Base-by-base conservation (phyloP, 257 asterid species). In the Solanum sejunctum region DNA sequence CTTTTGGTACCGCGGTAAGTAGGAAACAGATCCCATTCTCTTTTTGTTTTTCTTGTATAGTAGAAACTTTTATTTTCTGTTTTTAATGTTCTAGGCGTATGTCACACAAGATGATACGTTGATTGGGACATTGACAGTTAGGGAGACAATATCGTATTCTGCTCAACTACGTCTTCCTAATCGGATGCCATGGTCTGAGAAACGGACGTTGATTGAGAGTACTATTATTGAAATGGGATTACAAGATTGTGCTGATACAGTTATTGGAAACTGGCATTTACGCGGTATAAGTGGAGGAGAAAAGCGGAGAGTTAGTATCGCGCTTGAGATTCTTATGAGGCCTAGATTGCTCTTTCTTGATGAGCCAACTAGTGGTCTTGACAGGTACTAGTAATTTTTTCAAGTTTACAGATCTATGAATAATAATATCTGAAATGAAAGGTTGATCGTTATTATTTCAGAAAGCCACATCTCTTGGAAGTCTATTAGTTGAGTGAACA, bases 291-390 rank as follows among this genome's bases (percentile, higher is more conserved):
- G 99, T 28, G 99, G 99, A 10, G 99, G 99, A 8, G 98, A 96
- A 86, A 94, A 88, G 84, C 91, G 98, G 75, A 91, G 99, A 89
- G 98, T 96, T 36, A 96, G 99, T 92, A 96, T 95, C 75, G 99
- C 98, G 0, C 72, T 96, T 66, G 99, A 96, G 87, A 93, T 96
- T 86, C 88, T 96, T 41, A 96, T 92, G 98, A 88, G 98, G 89
- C 99, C 99, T 0, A 90, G 98, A 88, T 88, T 95, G 58, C 99
- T 96, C 49, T 96, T 96, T 86, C 97, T 96, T 26, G 99, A 96
- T 54, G 99, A 96, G 79, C 99, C 98, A 1, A 96, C 99, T 83
- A 96, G 99, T 73, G 99, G 99, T 58, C 98, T 96, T 28, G 99
- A 96, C 91, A 96, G 98, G 98, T 95, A 52, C 56, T 3, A 0